phyloP scores from a whole-genome alignment of 441 rosid species.

The Pelargonium citronellum region DNA sequence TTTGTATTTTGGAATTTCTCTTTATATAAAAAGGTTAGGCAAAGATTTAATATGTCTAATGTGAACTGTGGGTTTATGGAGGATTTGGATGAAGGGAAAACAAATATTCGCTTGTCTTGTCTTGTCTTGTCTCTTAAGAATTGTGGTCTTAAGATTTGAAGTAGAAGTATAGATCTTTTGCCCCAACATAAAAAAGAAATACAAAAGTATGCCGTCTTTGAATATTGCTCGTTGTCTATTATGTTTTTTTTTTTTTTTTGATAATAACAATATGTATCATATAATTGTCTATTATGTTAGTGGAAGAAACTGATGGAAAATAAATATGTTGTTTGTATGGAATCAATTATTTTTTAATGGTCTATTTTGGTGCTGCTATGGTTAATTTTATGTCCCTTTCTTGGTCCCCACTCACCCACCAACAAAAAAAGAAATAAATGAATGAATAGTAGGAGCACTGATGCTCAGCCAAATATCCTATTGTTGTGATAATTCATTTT shows the following conservation, averaged over 20 bases:
- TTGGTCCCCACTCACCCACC: slow-evolving; percentile 11
- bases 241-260: too few relatives aligned
- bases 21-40: background rate
- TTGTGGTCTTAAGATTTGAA: background rate
- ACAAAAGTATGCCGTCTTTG: background rate
- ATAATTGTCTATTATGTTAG: background rate
- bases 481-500: background rate
- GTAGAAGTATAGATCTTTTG: slow-evolving; percentile 1
- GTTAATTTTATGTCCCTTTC: background rate
- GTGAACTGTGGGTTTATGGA: background rate
- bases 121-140: background rate
- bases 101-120: background rate
- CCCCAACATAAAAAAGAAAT: background rate
- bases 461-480: background rate
- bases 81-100: background rate
- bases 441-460: background rate
- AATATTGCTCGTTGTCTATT: background rate
- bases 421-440: background rate
- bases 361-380: background rate
- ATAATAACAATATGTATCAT: too few relatives aligned
- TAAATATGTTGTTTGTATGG: background rate
- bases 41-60: background rate
- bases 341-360: background rate
- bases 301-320: background rate
- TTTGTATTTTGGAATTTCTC: background rate